Base-by-base conservation (phyloP, 441 rosid species). In the Adansonia grandidieri region DNA sequence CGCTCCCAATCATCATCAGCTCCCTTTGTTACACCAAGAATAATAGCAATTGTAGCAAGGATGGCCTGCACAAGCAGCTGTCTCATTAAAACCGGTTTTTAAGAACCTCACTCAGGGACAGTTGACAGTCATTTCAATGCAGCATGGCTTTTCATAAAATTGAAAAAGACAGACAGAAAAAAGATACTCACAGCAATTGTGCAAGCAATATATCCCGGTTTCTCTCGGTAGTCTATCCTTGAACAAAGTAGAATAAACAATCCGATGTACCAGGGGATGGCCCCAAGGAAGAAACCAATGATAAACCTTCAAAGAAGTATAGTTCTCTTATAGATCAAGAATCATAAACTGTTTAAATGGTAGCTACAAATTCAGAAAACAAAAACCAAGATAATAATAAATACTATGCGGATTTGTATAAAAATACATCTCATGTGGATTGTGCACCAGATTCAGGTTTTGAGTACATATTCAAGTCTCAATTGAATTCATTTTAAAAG, bases 261-360 rank as follows among this genome's bases (percentile, higher is more conserved):
- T 65, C 98, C 98, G n/a, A 91, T 60, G 85, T 91, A 96, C 99
- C 97, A 96, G 6, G 99, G 99, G 86, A 96, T 88, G 53, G 88
- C 81, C 28, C 88, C 97, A 70, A 94, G 87, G 88, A 94, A 87
- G 91, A 92, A 92, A 71, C 99, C 98, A 57, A 89, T 85, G 63
- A 96, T 91, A 81, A 96, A 96, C 93, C 98, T 96, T 79, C 88
- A 89, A 79, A 9, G 74, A 71, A 51, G 66, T 61, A 79, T 68
- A 6, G 20, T n/a, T 9, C 66, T 48, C 62, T 17, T 57, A 67
- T 57, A 13, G 20, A 77, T 69, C 79, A 76, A 76, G 73, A 73
- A 37, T 6, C 69, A 53, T 42, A 42, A 0, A 32, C 20, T 2
- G 45, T 51, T 37, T 51, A 5, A 44, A 40, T 32, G 44, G 37